Conservation (phyloP, 768 basidiomycete species). For the Russula abietina region DNA sequence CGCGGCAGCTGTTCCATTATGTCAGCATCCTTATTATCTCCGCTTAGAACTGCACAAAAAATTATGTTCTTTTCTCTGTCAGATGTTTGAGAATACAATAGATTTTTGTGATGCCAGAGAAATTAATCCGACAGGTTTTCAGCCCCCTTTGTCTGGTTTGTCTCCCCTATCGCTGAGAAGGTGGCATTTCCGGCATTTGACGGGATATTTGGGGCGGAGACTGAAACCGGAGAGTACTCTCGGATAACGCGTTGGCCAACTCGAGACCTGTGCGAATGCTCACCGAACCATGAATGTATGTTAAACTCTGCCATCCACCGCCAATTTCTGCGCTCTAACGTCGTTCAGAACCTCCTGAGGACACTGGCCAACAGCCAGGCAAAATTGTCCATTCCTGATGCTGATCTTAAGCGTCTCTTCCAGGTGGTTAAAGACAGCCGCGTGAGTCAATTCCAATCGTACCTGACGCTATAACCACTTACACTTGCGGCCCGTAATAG, state of each 20-base stretch:
- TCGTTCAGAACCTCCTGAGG: slow-evolving; percentile 74
- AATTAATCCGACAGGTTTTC: background rate
- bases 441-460: slow-evolving; percentile 46
- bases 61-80: too few relatives aligned
- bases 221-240: slow-evolving; percentile 28
- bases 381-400: slow-evolving; percentile 51
- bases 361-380: slow-evolving; percentile 76
- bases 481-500: slow-evolving; percentile 31
- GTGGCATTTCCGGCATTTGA: background rate
- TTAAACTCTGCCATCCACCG: slow-evolving; percentile 30
- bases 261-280: slow-evolving; percentile 29
- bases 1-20: slow-evolving; percentile 18
- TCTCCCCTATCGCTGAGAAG: background rate
- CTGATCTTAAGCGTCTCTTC: slow-evolving; percentile 76
- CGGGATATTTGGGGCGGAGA: slow-evolving; percentile 27
- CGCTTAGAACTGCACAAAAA: background rate
- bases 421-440: slow-evolving; percentile 82
- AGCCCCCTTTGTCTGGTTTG: background rate
- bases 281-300: slow-evolving; percentile 36
- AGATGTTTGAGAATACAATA: background rate
- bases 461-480: slow-evolving; percentile 23
- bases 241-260: slow-evolving; percentile 27
- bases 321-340: slow-evolving; percentile 20
- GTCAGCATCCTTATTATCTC: slow-evolving; percentile 12
- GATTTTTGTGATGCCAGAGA: background rate